Percentiles rank a stretch among this genome's conserved stretches.
These are phyloP conservation scores for sunflower (Helianthus annuus) DNA, from an alignment of 129 eudicot genomes.

Conservation along the genomic window HanXRQr2.0-SUNRISE NC_035443.2:61335697-61336196, in stretches of 20 bases:
- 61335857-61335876: conserved; percentile 30
- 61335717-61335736: neutral
- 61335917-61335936: conserved; percentile 23
- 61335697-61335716: conserved; percentile 17
- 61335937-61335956: neutral
- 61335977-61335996: conserved; percentile 12
- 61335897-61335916: conserved; percentile 26
- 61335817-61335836: conserved; percentile 29
- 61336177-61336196: neutral
- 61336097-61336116: conserved; percentile 1
- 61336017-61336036: conserved; percentile 23
- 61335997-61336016: conserved; percentile 13
- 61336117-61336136: neutral
- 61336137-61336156: conserved; percentile 9
- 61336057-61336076: conserved; percentile 7
- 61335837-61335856: conserved; percentile 30
- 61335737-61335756: neutral
- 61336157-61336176: neutral
- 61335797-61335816: conserved; percentile 31
- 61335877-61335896: conserved; percentile 31
- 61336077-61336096: conserved; percentile 6
- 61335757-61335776: neutral
- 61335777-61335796: neutral
- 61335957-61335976: conserved; percentile 16
- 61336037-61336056: conserved; percentile 8